phyloP scores from a whole-genome alignment of 768 basidiomycete genomes.

The Coprinellus aureogranulatus region DNA sequence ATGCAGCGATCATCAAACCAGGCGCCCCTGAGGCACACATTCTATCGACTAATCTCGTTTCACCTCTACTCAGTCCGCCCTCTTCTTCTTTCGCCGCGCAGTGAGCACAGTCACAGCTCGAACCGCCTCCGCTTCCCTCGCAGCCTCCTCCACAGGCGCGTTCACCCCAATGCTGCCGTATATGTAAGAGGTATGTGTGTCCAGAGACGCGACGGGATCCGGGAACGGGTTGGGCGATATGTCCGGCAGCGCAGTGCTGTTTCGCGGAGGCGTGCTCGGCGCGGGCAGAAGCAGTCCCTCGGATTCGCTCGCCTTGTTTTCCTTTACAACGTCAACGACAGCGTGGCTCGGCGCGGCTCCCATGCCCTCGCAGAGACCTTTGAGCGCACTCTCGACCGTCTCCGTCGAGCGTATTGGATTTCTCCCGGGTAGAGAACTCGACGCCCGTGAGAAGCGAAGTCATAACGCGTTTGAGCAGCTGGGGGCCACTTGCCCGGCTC shows the following conservation, averaged over 20 bases:
- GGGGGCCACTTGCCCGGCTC: constrained; percentile 61
- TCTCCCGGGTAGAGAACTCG: constrained; percentile 71
- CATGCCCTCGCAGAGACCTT: constrained; percentile 70
- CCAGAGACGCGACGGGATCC: constrained; percentile 59
- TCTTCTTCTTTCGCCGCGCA: constrained; percentile 57
- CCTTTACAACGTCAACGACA: constrained; percentile 10
- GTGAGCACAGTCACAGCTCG: constrained; percentile 53
- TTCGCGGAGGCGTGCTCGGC: constrained; percentile 51
- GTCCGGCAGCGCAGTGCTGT: constrained; percentile 31
- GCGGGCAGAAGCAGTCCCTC: constrained; percentile 32
- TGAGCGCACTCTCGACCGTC: constrained; percentile 65
- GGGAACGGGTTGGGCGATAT: constrained; percentile 66
- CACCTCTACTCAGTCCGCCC: constrained; percentile 13
- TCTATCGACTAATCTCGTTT: not conserved
- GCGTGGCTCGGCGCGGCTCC: constrained; percentile 21
- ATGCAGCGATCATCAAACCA: constrained; percentile 8
- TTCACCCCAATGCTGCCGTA: constrained; percentile 56
- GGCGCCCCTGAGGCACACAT: constrained; percentile 6
- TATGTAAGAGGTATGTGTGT: constrained; percentile 59
- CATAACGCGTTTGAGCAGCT: constrained; percentile 69
- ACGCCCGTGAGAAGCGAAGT: constrained; percentile 66
- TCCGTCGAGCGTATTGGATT: constrained; percentile 68
- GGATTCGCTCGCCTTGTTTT: constrained; percentile 39
- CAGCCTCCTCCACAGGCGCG: constrained; percentile 36
- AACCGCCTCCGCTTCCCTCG: not conserved